phyloP scores from a whole-genome alignment of 2,329 filamentous ascomycete genomes.

The Lecanicillium sp. region DNA sequence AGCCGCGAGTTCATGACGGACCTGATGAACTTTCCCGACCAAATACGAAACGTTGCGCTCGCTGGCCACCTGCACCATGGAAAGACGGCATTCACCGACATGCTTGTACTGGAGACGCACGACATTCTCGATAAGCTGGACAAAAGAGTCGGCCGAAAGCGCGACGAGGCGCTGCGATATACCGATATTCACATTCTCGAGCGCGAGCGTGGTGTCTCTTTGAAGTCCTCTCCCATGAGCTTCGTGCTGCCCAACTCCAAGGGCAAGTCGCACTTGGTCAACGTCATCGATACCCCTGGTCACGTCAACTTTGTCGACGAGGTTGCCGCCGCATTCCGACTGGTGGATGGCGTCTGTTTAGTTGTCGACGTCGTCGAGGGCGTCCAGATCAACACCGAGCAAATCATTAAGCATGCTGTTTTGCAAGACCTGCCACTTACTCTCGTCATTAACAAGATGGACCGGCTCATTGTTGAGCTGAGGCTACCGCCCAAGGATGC shows the following conservation, averaged over 20 bases:
- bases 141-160: slow-evolving; percentile 70
- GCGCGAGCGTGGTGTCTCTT: slow-evolving; percentile 80
- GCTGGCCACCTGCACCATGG: slow-evolving; percentile 94
- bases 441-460: slow-evolving; percentile 94
- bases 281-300: slow-evolving; percentile 91
- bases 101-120: slow-evolving; percentile 94
- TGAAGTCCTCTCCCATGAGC: slow-evolving; percentile 93
- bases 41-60: slow-evolving; percentile 87
- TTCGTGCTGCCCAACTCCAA: slow-evolving; percentile 81
- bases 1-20: slow-evolving; percentile 91
- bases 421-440: slow-evolving; percentile 84
- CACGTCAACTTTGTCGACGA: slow-evolving; percentile 99
- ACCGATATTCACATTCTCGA: slow-evolving; percentile 90
- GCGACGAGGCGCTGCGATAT: slow-evolving; percentile 88
- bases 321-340: slow-evolving; percentile 77
- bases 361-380: slow-evolving; percentile 96
- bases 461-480: slow-evolving; percentile 86
- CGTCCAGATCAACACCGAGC: slow-evolving; percentile 97
- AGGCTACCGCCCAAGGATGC: slow-evolving; percentile 92
- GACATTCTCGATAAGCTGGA: slow-evolving; percentile 75
- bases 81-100: slow-evolving; percentile 97
- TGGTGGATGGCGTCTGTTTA: slow-evolving; percentile 87
- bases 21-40: slow-evolving; percentile 91
- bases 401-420: slow-evolving; percentile 93
- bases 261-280: slow-evolving; percentile 91